Conservation (phyloP, 2,329 filamentous ascomycete genomes). For the Diplodia scrobiculata region DNA sequence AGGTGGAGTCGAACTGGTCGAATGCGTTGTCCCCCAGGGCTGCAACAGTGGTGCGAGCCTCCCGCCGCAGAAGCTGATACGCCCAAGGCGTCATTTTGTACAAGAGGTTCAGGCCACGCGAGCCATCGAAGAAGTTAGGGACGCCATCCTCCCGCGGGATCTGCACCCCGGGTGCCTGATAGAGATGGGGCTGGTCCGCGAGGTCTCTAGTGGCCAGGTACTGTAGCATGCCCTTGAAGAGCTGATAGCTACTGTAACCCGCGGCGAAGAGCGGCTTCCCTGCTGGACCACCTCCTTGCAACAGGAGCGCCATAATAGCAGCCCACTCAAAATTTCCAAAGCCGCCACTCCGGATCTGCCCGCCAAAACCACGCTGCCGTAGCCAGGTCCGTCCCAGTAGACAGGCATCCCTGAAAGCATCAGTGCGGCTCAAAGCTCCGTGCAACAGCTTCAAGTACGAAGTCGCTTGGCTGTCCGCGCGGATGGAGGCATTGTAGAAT, state of each 20-base stretch:
- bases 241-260: slow-evolving; percentile 84
- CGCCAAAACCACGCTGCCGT: slow-evolving; percentile 77
- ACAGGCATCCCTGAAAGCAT: slow-evolving; percentile 79
- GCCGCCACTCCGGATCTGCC: slow-evolving; percentile 71
- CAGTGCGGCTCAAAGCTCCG: slow-evolving; percentile 66
- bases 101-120: slow-evolving; percentile 74
- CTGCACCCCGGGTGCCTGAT: slow-evolving; percentile 47
- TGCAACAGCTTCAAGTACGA: slow-evolving; percentile 76
- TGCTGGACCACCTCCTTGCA: slow-evolving; percentile 74
- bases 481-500: slow-evolving; percentile 85
- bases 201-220: slow-evolving; percentile 77
- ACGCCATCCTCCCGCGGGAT: slow-evolving; percentile 48
- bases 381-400: slow-evolving; percentile 87
- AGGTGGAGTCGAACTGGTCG: slow-evolving; percentile 82
- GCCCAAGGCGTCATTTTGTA: slow-evolving; percentile 92
- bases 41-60: slow-evolving; percentile 72
- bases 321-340: slow-evolving; percentile 95
- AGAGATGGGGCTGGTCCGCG: slow-evolving; percentile 63
- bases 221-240: slow-evolving; percentile 93
- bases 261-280: slow-evolving; percentile 72
- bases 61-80: slow-evolving; percentile 69
- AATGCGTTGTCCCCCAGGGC: slow-evolving; percentile 72
- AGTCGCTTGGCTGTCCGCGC: slow-evolving; percentile 72
- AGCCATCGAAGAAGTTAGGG: slow-evolving; percentile 78
- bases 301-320: slow-evolving; percentile 73